Base-by-base conservation (phyloP, 2,329 filamentous ascomycete species). In the Neofusicoccum ribis region DNA sequence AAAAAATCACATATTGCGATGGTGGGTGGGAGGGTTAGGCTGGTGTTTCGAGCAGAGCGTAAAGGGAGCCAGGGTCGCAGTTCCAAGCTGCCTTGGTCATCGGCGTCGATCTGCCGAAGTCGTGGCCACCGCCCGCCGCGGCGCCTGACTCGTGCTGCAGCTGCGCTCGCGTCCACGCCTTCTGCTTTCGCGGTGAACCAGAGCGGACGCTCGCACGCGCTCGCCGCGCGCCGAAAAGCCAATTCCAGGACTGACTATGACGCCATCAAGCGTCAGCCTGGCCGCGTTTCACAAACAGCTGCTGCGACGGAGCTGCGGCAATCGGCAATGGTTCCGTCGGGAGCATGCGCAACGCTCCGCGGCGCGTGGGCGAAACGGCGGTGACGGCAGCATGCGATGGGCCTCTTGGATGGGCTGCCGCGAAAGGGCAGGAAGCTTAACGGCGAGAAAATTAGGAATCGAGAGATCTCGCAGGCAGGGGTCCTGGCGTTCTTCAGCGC, bases 51-150 rank as follows among this genome's bases (percentile, higher is more conserved):
- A 27, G 60, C 37, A 44, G 60, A n/a, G 50, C 15, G 50, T 17
- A 43, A 54, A 34, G 49, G 49, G 23, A 34, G 31, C 46, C 20
- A 23, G 60, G 49, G 49, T 37, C 60, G 31, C 41, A 54, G 60
- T 34, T 51, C 37, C 37, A 20, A 41, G 60, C 43, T 49, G 49
- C 43, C 58, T 49, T 61, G 52, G 60, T 63, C 27, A 31, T 31
- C 50, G 31, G 15, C 39, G 60, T 63, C 60, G 60, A 63, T 63
- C 60, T 34, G 47, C 60, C 49, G 60, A 52, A 63, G 36, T 63
- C 60, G 49, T 63, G 60, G 60, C 49, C 60, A 36, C 54, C 23
- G 7, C 36, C 37, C 36, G 11, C n/a, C 14, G 52, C 14, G 31
- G 39, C 37, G 37, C 14, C 54, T 59, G 54, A 59, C 54, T 59